Evolutionary conservation across 129 eudicot species (phyloP).

Genomic region (Arctium minus): DNA sequence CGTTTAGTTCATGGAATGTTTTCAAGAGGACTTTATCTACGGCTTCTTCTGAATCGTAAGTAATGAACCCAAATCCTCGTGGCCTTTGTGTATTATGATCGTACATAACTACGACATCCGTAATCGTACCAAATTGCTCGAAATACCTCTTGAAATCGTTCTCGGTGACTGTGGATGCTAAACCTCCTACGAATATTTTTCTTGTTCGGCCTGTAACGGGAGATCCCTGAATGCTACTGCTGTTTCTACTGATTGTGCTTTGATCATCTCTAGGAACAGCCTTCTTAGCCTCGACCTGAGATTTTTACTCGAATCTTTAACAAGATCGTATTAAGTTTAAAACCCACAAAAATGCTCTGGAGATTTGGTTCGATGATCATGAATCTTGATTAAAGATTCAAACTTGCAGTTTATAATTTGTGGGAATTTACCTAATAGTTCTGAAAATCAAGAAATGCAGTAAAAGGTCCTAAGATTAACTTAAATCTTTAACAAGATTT

Average conservation of each 20-base stretch:
- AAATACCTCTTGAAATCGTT: constrained; percentile 57
- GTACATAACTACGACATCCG: constrained; percentile 79
- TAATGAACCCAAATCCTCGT: constrained; percentile 74
- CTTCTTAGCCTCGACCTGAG: constrained; percentile 68
- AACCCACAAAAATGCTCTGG: not conserved
- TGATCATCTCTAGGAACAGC: constrained; percentile 73
- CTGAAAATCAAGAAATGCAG: not conserved
- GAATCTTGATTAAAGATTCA: not conserved
- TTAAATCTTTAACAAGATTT: not conserved
- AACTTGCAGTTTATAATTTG: not conserved
- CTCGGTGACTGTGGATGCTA: constrained; percentile 68
- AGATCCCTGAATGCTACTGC: constrained; percentile 60
- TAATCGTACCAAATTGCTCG: constrained; percentile 64
- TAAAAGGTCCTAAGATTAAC: not conserved
- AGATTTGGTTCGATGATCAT: not conserved
- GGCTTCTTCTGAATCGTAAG: constrained; percentile 64
- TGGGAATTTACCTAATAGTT: not conserved
- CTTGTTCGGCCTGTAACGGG: constrained; percentile 51
- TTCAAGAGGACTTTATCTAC: constrained; percentile 49
- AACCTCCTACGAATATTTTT: constrained; percentile 73
- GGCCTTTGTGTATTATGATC: constrained; percentile 76
- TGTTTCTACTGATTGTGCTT: constrained; percentile 52
- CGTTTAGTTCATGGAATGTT: constrained; percentile 61
- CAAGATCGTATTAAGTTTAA: not conserved
- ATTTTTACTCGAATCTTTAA: not conserved